phyloP scores from a whole-genome alignment of 768 basidiomycete species.

The Tylopilus felleus region DNA sequence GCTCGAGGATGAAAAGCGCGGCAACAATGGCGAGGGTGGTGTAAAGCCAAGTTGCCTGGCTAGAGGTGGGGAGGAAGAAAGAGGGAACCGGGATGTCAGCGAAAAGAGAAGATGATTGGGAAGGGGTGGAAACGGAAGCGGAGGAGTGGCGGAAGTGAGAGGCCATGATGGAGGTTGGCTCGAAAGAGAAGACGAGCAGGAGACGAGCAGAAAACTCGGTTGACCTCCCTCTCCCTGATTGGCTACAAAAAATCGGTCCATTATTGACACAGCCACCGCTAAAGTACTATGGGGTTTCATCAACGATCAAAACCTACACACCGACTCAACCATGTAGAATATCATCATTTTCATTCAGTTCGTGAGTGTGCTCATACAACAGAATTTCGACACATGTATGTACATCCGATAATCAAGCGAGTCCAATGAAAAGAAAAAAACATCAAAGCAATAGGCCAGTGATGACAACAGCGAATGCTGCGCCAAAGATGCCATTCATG shows the following conservation, averaged over 20 bases:
- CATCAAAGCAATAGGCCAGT: constrained; percentile 11
- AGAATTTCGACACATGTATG: neutral
- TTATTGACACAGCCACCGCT: constrained; percentile 13
- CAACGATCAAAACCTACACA: too few relatives aligned
- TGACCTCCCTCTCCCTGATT: constrained; percentile 14
- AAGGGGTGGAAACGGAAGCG: constrained; percentile 37
- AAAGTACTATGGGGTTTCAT: too few relatives aligned
- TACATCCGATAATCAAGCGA: neutral
- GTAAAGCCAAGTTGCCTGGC: constrained; percentile 50
- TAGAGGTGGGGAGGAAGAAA: constrained; percentile 34
- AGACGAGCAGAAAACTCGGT: neutral
- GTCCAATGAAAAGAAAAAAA: neutral
- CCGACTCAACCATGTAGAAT: too few relatives aligned
- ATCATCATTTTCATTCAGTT: too few relatives aligned
- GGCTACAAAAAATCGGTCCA: constrained; percentile 28
- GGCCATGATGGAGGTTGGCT: constrained; percentile 28
- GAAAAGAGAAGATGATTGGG: constrained; percentile 39
- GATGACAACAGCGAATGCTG: neutral
- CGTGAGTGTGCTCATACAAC: too few relatives aligned
- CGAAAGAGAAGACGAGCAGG: neutral
- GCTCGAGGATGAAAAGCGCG: constrained; percentile 81
- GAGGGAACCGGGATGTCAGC: constrained; percentile 48
- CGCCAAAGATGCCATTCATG: constrained; percentile 8
- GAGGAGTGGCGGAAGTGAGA: constrained; percentile 32
- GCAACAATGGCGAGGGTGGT: constrained; percentile 68